Conservation (phyloP, 2,329 filamentous ascomycete species). For the Colletotrichum higginsianum region DNA sequence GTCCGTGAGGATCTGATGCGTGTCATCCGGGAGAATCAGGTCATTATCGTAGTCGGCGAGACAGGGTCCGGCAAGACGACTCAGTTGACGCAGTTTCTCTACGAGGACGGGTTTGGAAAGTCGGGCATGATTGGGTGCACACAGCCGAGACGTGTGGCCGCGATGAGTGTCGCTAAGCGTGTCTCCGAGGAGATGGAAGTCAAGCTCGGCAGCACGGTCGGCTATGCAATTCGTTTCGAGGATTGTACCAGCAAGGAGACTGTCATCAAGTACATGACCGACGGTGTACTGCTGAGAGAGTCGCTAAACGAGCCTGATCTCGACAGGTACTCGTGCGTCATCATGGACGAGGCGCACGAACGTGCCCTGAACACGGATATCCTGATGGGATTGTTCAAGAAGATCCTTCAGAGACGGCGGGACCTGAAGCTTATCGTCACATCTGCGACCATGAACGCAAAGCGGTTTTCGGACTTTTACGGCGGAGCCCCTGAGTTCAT, state of each 20-base stretch:
- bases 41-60: slow-evolving; percentile 96
- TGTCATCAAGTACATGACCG: slow-evolving; percentile 99
- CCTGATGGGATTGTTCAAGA: slow-evolving; percentile 97
- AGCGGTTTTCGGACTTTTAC: slow-evolving; percentile 95
- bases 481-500: slow-evolving; percentile 96
- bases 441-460: slow-evolving; percentile 98
- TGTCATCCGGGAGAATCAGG: slow-evolving; percentile 96
- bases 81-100: slow-evolving; percentile 94
- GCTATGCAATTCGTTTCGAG: slow-evolving; percentile 98
- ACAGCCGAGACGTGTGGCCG: slow-evolving; percentile 94
- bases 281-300: slow-evolving; percentile 93
- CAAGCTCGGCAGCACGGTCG: slow-evolving; percentile 86
- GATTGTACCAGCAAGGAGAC: slow-evolving; percentile 98
- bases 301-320: slow-evolving; percentile 93
- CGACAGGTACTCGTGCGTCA: slow-evolving; percentile 97
- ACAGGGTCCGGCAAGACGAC: slow-evolving; percentile 99
- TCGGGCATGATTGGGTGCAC: slow-evolving; percentile 95
- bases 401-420: slow-evolving; percentile 88
- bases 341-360: slow-evolving; percentile 99
- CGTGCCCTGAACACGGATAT: slow-evolving; percentile 97
- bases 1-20: slow-evolving; percentile 93
- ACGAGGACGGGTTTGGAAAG: slow-evolving; percentile 94
- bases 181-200: slow-evolving; percentile 99
- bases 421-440: slow-evolving; percentile 98
- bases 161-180: slow-evolving; percentile 99